Conservation (phyloP, 2,329 filamentous ascomycete genomes). For the Paramyrothecium roridum region DNA sequence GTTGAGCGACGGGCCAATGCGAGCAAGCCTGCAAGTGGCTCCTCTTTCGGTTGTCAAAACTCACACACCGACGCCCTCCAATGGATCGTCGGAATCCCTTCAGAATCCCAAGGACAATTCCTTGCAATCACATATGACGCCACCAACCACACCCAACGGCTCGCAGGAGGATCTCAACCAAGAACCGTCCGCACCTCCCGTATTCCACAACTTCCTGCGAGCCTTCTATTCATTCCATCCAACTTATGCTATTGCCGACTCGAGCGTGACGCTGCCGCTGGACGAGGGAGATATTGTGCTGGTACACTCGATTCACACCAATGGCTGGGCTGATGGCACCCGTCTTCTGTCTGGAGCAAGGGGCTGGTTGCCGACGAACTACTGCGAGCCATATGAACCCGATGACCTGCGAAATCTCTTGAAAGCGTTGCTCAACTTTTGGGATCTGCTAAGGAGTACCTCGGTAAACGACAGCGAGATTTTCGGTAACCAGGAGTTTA, state of each 20-base stretch:
- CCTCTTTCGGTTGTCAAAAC: constrained; percentile 53
- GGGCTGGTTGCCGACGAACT: constrained; percentile 97
- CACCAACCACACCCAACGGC: constrained; percentile 70
- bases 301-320: constrained; percentile 94
- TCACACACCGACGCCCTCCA: constrained; percentile 16
- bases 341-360: constrained; percentile 79
- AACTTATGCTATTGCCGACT: constrained; percentile 70
- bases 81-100: constrained; percentile 25
- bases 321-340: constrained; percentile 97
- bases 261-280: constrained; percentile 83
- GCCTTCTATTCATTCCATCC: constrained; percentile 93
- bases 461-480: constrained; percentile 72
- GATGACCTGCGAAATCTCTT: constrained; percentile 81
- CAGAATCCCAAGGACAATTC: constrained; percentile 38
- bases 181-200: constrained; percentile 48
- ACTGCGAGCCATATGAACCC: constrained; percentile 93
- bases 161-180: constrained; percentile 56
- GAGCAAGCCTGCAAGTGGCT: constrained; percentile 60
- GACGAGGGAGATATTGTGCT: constrained; percentile 89
- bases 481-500: constrained; percentile 89
- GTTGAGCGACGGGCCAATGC: constrained; percentile 40
- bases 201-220: constrained; percentile 92
- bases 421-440: constrained; percentile 84
- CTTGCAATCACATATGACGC: constrained; percentile 65
- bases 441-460: constrained; percentile 82